phyloP scores from a whole-genome alignment of 106 monocot species.

The Apostasia shenzhenica region DNA sequence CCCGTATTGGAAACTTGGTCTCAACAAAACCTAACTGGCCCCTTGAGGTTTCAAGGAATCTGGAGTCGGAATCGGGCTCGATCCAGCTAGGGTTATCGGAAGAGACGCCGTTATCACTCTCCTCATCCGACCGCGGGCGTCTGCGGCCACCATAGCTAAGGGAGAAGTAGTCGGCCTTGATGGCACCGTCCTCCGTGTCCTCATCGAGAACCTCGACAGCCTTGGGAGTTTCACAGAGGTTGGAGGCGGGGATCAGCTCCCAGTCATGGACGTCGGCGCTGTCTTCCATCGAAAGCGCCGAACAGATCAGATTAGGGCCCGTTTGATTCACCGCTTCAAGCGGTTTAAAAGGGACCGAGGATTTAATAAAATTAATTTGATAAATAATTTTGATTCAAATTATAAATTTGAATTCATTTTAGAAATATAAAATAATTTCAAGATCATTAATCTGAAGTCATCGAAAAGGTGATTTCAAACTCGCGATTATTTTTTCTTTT shows the following conservation, averaged over 20 bases:
- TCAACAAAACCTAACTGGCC: neutral
- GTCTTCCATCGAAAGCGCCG: slow-evolving; percentile 22
- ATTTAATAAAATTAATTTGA: no score
- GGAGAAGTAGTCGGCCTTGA: slow-evolving; percentile 50
- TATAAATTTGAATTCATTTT: no score
- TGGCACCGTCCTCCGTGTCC: slow-evolving; percentile 13
- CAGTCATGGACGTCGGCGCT: slow-evolving; percentile 20
- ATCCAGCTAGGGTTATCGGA: slow-evolving; percentile 31
- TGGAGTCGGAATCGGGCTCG: slow-evolving; percentile 19
- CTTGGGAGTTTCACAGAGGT: neutral
- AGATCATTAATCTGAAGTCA: no score
- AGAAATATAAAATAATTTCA: no score
- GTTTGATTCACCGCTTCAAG: no score
- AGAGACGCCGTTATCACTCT: neutral
- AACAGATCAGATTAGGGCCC: no score
- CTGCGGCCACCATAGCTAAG: slow-evolving; percentile 7
- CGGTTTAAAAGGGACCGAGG: no score
- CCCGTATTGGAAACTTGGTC: neutral
- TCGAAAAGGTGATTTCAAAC: no score
- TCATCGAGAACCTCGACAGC: slow-evolving; percentile 1
- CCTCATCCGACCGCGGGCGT: slow-evolving; percentile 1
- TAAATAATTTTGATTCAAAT: no score
- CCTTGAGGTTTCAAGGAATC: neutral
- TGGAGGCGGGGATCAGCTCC: slow-evolving; percentile 25
- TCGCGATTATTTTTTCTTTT: no score